Evolutionary conservation across 1,139 yeast species (phyloP), one percentile per base, ranked within the genome.

Genomic region (Candida pseudoviswanathii): DNA sequence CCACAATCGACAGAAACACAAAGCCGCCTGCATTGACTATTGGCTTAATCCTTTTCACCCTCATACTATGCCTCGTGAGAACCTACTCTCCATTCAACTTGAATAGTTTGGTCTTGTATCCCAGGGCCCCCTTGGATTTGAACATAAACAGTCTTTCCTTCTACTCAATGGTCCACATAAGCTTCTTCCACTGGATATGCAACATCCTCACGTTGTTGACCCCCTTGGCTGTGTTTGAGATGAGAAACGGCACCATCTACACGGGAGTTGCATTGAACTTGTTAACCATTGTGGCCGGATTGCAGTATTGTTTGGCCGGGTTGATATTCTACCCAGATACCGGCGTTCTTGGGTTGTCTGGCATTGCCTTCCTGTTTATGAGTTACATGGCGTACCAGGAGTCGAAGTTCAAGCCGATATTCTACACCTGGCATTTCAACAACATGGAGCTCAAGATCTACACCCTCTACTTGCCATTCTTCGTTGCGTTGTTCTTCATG

Each of bases 251-350:
- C 7, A 91, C 98, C 0, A 85, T 92, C 1, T 82, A 89, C 63
- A 88, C 97, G 2, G 97, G 96, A 1, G 76, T 92, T 47, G 85
- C 91, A 22, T 73, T 92, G 51, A 89, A 90, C 64, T 72, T 88
- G 27, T 68, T 87, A 50, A 87, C 96, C 0, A 85, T 86, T 1
- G 67, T 83, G 6, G 78, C 94, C 1, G 97, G 88, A 4, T 63
- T 91, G 25, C 80, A 82, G 30, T 89, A 82, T 68, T 81, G 89
- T 59, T 6, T 72, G 5, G 59, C 85, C 1, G 87, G 91, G 0
- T 61, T 73, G 49, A 22, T 81, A 2, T 67, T 87, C 9, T 81
- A 72, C 54, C 85, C 87, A n/a, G 61, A 73, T 10, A 70, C 77
- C 1, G 71, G 78, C 24, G 86, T 85, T 5, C 68, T 83, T 38